Conservation (phyloP, 148 eudicot species). For the Rhododendron ovatum region DNA sequence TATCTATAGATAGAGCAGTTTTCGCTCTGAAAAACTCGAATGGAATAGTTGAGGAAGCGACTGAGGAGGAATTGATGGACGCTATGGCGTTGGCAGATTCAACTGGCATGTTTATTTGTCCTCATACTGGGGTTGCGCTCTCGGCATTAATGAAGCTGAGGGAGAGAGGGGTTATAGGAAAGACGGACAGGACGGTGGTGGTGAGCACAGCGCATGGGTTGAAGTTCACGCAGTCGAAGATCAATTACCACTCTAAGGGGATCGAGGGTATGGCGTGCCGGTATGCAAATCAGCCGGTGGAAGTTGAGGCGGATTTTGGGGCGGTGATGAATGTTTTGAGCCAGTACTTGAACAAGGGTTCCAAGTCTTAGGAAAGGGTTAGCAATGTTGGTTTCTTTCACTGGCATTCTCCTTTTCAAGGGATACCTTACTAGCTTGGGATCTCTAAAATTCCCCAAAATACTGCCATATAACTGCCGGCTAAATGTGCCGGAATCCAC, state of each 20-base stretch:
- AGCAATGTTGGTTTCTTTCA: neutral
- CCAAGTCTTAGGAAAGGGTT: constrained; percentile 1
- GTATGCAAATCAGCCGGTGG: constrained; percentile 71
- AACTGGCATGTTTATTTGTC: constrained; percentile 93
- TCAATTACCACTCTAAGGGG: constrained; percentile 55
- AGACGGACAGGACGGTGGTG: constrained; percentile 11
- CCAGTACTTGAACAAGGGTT: constrained; percentile 43
- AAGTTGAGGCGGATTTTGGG: constrained; percentile 84
- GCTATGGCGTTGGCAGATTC: constrained; percentile 96
- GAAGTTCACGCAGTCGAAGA: constrained; percentile 15
- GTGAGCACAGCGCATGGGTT: constrained; percentile 14
- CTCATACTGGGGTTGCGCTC: constrained; percentile 92
- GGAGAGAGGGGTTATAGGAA: constrained; percentile 54
- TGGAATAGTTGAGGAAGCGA: constrained; percentile 95
- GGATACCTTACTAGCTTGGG: neutral
- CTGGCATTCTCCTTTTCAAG: neutral
- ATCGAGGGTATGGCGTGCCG: constrained; percentile 66
- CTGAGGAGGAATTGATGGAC: constrained; percentile 94
- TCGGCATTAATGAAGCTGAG: constrained; percentile 73
- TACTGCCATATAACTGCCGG: neutral
- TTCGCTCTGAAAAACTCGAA: constrained; percentile 58
- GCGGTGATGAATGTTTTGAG: constrained; percentile 87
- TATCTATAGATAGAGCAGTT: constrained; percentile 84
- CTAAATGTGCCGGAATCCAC: neutral
- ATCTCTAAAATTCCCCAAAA: neutral